Evolutionary conservation across 2,329 filamentous ascomycete genomes (phyloP).

Genomic region (Epichloe baconii): DNA sequence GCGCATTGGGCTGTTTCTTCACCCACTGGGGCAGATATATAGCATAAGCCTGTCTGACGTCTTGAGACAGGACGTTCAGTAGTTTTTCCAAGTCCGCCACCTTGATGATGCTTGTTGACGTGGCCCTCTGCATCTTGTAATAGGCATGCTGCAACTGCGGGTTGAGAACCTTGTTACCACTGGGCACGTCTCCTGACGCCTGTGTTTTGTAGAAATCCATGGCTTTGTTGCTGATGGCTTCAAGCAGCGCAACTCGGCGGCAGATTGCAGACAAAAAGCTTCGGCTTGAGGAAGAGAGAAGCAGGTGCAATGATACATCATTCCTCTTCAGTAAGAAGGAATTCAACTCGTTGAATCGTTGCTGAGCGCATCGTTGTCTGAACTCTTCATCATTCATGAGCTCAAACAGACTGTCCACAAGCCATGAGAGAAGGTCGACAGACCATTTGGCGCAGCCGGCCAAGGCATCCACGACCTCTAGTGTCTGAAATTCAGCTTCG

Average conservation of each 20-base stretch:
- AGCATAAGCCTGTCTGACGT: slow-evolving; percentile 39
- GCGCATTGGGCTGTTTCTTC: slow-evolving; percentile 32
- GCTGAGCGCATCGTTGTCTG: slow-evolving; percentile 33
- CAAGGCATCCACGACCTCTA: slow-evolving; percentile 60
- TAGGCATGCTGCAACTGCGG: slow-evolving; percentile 44
- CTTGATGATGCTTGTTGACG: slow-evolving; percentile 39
- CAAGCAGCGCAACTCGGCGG: slow-evolving; percentile 47
- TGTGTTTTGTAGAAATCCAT: slow-evolving; percentile 37
- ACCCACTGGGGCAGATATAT: slow-evolving; percentile 30
- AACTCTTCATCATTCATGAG: slow-evolving; percentile 40
- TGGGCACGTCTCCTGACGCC: slow-evolving; percentile 25
- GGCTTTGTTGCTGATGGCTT: slow-evolving; percentile 33
- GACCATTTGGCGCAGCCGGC: slow-evolving; percentile 69
- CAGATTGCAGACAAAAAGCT: slow-evolving; percentile 58
- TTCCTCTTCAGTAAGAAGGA: slow-evolving; percentile 39
- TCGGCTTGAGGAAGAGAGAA: slow-evolving; percentile 63
- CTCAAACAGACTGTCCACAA: slow-evolving; percentile 44
- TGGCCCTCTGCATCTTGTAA: slow-evolving; percentile 37
- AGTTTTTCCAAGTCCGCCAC: slow-evolving; percentile 50
- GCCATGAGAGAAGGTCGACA: slow-evolving; percentile 54
- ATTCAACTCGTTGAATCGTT: slow-evolving; percentile 35
- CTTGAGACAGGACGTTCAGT: slow-evolving; percentile 33
- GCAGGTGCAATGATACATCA: slow-evolving; percentile 45
- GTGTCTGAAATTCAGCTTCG: not conserved
- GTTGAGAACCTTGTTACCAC: slow-evolving; percentile 28